Evolutionary conservation across 2,329 filamentous ascomycete genomes (phyloP).

Genomic region (Exophiala phaeomuriformis): DNA sequence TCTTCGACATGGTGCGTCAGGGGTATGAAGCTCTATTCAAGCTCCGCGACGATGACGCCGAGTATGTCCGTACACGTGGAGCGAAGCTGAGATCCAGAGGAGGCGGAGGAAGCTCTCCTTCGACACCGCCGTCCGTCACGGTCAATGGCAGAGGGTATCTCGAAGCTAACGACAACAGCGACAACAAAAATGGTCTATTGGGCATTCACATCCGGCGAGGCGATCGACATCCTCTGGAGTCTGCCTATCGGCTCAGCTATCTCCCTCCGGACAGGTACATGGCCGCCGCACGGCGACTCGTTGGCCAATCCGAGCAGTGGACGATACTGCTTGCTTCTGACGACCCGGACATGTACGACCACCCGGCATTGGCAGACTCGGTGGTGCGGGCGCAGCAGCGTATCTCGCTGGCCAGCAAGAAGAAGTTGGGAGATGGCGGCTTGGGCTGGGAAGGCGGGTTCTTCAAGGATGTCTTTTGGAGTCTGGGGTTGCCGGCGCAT

Average conservation of each 20-base stretch:
- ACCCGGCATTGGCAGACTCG: constrained; percentile 32
- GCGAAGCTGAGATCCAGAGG: constrained; percentile 43
- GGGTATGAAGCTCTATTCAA: constrained; percentile 70
- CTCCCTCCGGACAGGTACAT: constrained; percentile 65
- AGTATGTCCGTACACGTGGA: constrained; percentile 57
- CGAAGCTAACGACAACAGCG: neutral
- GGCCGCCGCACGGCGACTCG: constrained; percentile 50
- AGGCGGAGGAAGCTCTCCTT: too few relatives aligned
- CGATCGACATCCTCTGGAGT: constrained; percentile 69
- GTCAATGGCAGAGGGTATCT: too few relatives aligned
- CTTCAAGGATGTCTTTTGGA: constrained; percentile 74
- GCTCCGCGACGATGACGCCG: constrained; percentile 58
- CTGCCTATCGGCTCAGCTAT: constrained; percentile 69
- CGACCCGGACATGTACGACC: constrained; percentile 66
- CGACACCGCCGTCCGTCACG: too few relatives aligned
- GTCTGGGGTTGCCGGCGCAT: constrained; percentile 52
- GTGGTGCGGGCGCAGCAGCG: constrained; percentile 60
- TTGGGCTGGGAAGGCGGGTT: constrained; percentile 87
- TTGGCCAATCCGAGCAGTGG: constrained; percentile 17
- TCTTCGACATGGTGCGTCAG: constrained; percentile 60
- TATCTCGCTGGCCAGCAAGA: constrained; percentile 70
- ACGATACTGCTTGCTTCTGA: constrained; percentile 62
- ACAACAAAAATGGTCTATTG: constrained; percentile 49
- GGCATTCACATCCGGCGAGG: constrained; percentile 75
- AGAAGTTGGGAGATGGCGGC: constrained; percentile 49